Evolutionary conservation across 805 yeast genomes (phyloP).

Genomic region (Metschnikowia gelsemii): DNA sequence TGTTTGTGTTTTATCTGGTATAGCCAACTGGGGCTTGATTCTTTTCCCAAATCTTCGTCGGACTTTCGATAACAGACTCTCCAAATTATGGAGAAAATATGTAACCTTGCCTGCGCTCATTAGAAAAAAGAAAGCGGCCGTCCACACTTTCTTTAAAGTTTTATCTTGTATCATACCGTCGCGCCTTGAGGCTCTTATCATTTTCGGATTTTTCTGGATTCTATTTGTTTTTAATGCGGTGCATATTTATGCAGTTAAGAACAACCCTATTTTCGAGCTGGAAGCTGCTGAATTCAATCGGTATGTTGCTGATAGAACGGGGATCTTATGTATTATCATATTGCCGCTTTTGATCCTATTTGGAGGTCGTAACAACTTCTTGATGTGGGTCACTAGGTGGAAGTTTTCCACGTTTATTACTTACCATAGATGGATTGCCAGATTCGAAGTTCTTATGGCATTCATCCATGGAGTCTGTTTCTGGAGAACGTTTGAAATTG

Average conservation of each 20-base stretch:
- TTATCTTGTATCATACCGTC: constrained; percentile 33
- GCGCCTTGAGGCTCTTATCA: constrained; percentile 24
- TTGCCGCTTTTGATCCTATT: constrained; percentile 18
- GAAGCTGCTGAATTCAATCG: constrained; percentile 9
- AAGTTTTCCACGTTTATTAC: constrained; percentile 17
- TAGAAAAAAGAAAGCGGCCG: constrained; percentile 15
- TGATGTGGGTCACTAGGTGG: constrained; percentile 20
- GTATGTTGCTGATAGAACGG: constrained; percentile 19
- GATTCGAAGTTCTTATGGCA: constrained; percentile 16
- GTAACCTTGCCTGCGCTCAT: constrained; percentile 31
- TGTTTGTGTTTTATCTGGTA: constrained; percentile 41
- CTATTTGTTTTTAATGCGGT: constrained; percentile 16
- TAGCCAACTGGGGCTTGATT: constrained; percentile 41
- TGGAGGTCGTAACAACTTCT: constrained; percentile 22
- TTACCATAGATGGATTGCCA: constrained; percentile 20
- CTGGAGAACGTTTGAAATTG: constrained; percentile 6
- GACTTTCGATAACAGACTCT: constrained; percentile 28
- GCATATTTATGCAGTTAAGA: constrained; percentile 9
- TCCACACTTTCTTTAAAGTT: constrained; percentile 11
- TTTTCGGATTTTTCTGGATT: constrained; percentile 22
- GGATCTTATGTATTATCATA: constrained; percentile 12
- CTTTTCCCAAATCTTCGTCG: constrained; percentile 39
- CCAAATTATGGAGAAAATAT: constrained; percentile 27
- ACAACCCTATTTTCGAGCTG: constrained; percentile 10
- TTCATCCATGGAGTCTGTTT: constrained; percentile 16